Evolutionary conservation across 2,329 filamentous ascomycete genomes (phyloP), one percentile per base, ranked within the genome.

Genomic region (Moelleriella libera): DNA sequence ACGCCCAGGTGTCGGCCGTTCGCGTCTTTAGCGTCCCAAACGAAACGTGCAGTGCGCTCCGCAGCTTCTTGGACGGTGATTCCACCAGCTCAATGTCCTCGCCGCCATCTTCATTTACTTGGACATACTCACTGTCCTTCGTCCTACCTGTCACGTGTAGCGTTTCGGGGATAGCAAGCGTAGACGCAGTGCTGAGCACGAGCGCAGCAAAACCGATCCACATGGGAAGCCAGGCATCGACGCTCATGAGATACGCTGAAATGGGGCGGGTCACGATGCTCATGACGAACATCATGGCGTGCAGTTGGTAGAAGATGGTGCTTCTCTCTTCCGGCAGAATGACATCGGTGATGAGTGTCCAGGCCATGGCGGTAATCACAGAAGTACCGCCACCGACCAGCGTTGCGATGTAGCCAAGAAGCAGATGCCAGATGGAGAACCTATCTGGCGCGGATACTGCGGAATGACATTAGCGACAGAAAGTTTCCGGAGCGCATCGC

Each of bases 271-370:
- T 54, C 6, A 67, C 44, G 5, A 70, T 59, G 32, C 63, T 60
- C n/a, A 68, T 60, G 32, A 61, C 50, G 2, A 71, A 57, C 9
- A 60, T 63, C 1, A 62, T 49, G 6, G 68, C 63, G 3, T 54
- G 51, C 4, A 71, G 45, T n/a, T 58, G 61, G 52, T 68, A 70
- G 52, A 69, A 72, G 32, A 63, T 57, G 7, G 60, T 58, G 5
- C 70, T 67, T 45, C 68, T 50, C 43, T 63, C 58, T 0, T 55
- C 58, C 0, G 64, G 56, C 1, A 67, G 66, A 0, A 66, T 56
- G 1, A 69, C 64, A 47, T 74, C 70, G n/a, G 66, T 63, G 10
- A 71, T 49, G 39, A 67, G 61, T 6, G 70, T 74, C 55, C 62
- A 72, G 6, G 69, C 48, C 67, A 73, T 71, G 45, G 69, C 68